These are phyloP conservation scores for Heimioporus sp. DNA, from an alignment of 768 basidiomycete genomes.

Conservation along the genomic window DNA sequence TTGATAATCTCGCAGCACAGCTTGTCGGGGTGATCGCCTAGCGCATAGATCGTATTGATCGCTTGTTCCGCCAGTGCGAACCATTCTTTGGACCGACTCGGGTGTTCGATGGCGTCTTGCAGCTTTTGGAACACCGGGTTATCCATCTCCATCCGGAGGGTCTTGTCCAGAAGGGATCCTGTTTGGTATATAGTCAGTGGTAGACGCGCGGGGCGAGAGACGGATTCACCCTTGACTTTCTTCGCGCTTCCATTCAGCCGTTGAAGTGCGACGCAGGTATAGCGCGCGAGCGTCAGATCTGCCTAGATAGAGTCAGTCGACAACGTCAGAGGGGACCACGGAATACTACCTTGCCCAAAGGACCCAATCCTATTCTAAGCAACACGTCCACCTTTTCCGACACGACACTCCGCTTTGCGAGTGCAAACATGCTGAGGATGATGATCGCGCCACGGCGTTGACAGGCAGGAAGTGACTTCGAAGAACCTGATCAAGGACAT, in stretches of 20 bases:
- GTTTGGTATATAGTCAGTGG: neutral
- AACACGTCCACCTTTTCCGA: slow-evolving; percentile 81
- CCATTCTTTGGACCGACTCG: slow-evolving; percentile 88
- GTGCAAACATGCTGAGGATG: slow-evolving; percentile 94
- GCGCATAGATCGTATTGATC: slow-evolving; percentile 92
- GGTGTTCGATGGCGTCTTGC: slow-evolving; percentile 74
- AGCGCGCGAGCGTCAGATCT: slow-evolving; percentile 87
- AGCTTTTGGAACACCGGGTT: slow-evolving; percentile 82
- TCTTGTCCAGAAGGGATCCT: slow-evolving; percentile 89
- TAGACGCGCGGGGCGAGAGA: neutral
- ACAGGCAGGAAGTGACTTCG: slow-evolving; percentile 67
- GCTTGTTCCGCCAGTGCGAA: slow-evolving; percentile 96
- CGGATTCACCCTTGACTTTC: slow-evolving; percentile 83
- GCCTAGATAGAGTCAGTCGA: slow-evolving; percentile 42
- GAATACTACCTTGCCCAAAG: slow-evolving; percentile 67
- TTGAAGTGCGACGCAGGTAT: slow-evolving; percentile 91
- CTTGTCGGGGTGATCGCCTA: slow-evolving; percentile 90
- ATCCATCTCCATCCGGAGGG: slow-evolving; percentile 83
- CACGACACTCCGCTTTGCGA: slow-evolving; percentile 77
- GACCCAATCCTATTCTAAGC: slow-evolving; percentile 83
- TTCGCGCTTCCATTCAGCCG: slow-evolving; percentile 92
- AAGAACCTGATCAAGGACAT: slow-evolving; percentile 51
- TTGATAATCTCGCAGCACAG: slow-evolving; percentile 81
- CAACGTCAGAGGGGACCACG: neutral
- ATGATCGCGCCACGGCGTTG: slow-evolving; percentile 96